Conservation (phyloP, 1,139 yeast genomes). For the Hyphopichia buzzinii region DNA sequence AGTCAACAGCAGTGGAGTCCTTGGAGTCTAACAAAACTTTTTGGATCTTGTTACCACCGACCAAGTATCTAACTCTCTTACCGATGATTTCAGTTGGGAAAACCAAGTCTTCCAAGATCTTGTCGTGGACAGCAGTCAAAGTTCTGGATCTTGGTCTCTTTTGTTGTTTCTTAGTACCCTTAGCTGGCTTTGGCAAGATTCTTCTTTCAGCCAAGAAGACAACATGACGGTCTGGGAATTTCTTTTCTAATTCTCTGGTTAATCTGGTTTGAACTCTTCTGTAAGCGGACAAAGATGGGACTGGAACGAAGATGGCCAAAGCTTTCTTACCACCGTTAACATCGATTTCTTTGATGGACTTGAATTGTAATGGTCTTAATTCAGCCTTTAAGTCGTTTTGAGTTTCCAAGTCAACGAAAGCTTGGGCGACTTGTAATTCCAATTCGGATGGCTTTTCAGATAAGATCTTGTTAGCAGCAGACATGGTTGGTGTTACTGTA, state of each 20-base stretch:
- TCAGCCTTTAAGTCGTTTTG: conserved; percentile 97
- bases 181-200: conserved; percentile 95
- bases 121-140: conserved; percentile 97
- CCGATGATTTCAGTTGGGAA: conserved; percentile 99
- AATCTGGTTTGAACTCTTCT: conserved; percentile 97
- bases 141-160: conserved; percentile 99
- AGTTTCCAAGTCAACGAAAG: conserved; percentile 94
- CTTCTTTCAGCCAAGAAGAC: conserved; percentile 99
- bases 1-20: conserved; percentile 96
- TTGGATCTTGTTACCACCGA: conserved; percentile 98
- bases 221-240: conserved; percentile 99
- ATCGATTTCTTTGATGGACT: conserved; percentile 96
- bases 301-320: conserved; percentile 96
- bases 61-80: conserved; percentile 98
- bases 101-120: conserved; percentile 97
- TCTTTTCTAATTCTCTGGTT: conserved; percentile 99
- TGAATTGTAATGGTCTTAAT: conserved; percentile 97
- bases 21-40: conserved; percentile 97
- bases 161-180: conserved; percentile 90
- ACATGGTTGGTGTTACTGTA: conserved; percentile 48
- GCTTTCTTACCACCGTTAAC: conserved; percentile 99
- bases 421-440: conserved; percentile 99
- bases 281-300: conserved; percentile 88
- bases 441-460: conserved; percentile 92
- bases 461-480: conserved; percentile 94